Percentiles rank a stretch among this genome's conserved stretches.
Evolutionary conservation across 192 early-diverging fungal species (phyloP).

Genomic region (Linnemannia schmuckeri): DNA sequence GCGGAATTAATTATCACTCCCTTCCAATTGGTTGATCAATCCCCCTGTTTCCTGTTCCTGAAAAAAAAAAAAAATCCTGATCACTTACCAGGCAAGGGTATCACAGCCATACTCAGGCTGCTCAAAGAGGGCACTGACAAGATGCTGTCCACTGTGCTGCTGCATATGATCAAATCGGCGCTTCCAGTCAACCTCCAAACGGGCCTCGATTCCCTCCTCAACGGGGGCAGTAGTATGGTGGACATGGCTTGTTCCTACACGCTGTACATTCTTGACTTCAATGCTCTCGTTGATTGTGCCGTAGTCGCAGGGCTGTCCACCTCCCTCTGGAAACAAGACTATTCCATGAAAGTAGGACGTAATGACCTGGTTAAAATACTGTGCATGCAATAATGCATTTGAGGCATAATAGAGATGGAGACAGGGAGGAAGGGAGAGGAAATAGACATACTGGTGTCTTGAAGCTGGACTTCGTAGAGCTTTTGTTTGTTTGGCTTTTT

Average conservation of each 20-base stretch:
- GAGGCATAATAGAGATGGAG: neutral
- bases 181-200: constrained; percentile 72
- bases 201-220: constrained; percentile 61
- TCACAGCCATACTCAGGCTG: constrained; percentile 67
- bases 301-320: constrained; percentile 78
- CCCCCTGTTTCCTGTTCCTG: neutral
- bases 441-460: constrained; percentile 65
- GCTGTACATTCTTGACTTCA: constrained; percentile 68
- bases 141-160: constrained; percentile 83
- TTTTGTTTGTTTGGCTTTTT: constrained; percentile 65
- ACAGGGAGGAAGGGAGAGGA: neutral
- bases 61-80: neutral
- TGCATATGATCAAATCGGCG: constrained; percentile 81
- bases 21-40: neutral
- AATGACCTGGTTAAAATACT: neutral
- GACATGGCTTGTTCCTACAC: constrained; percentile 71
- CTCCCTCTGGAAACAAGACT: constrained; percentile 86
- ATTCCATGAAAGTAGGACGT: neutral
- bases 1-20: neutral
- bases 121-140: constrained; percentile 77
- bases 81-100: constrained; percentile 74
- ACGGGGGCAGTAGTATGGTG: constrained; percentile 68
- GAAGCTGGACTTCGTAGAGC: constrained; percentile 70
- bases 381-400: neutral
- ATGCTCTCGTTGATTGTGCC: constrained; percentile 67